phyloP scores from a whole-genome alignment of 2,329 filamentous ascomycete species.

The Grosmannia clavigera region DNA sequence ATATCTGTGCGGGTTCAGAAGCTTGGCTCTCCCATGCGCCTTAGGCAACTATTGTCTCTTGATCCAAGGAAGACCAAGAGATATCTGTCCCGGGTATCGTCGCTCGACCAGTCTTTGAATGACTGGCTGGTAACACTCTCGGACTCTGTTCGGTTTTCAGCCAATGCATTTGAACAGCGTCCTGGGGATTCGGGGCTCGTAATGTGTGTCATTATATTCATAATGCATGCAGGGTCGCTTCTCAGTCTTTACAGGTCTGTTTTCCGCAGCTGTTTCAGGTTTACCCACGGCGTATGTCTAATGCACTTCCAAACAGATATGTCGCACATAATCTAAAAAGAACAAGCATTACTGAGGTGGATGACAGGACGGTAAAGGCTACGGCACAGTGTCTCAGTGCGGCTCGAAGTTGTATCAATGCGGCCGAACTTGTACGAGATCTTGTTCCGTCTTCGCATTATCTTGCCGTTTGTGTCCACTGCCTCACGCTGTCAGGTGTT shows the following conservation, averaged over 20 bases:
- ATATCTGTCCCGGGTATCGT: constrained; percentile 8
- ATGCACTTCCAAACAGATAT: no score
- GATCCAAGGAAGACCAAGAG: neutral
- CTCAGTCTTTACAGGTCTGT: constrained; percentile 15
- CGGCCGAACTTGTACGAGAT: constrained; percentile 15
- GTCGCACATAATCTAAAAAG: no score
- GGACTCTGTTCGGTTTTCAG: constrained; percentile 17
- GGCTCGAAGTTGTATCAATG: constrained; percentile 16
- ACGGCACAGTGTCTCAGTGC: constrained; percentile 16
- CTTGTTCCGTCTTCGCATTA: constrained; percentile 17
- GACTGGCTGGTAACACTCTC: constrained; percentile 14
- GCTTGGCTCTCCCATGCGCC: constrained; percentile 12
- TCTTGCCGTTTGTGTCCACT: constrained; percentile 17
- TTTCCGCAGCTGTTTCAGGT: no score
- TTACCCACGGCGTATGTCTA: no score
- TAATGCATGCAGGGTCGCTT: constrained; percentile 17
- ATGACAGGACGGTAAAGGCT: constrained; percentile 3
- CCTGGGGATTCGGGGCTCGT: constrained; percentile 12
- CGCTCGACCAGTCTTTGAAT: constrained; percentile 11
- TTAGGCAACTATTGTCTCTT: constrained; percentile 7
- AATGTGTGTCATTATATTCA: constrained; percentile 19
- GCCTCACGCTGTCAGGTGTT: constrained; percentile 16
- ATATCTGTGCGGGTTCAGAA: constrained; percentile 16
- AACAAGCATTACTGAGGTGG: neutral
- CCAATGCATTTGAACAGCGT: constrained; percentile 7